Evolutionary conservation across 2,329 filamentous ascomycete genomes (phyloP).

Genomic region (Alternaria postmessia): DNA sequence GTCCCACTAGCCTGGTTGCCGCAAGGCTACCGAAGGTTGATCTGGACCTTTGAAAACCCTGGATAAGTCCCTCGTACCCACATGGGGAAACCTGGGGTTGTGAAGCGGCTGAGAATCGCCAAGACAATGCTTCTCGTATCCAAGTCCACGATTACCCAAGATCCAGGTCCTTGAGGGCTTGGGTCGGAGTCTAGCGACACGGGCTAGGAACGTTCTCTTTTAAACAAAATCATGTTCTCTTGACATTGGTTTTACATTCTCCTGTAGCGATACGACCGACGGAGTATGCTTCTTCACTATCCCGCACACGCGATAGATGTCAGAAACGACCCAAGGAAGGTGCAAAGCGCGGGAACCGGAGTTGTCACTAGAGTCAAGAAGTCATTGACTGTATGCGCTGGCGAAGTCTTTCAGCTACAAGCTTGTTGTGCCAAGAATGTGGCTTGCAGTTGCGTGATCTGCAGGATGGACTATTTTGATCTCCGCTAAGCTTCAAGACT

Average conservation of each 20-base stretch:
- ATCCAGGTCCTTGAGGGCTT: conserved; percentile 3
- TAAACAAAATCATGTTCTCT: neutral
- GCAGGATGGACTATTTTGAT: conserved; percentile 4
- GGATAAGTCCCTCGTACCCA: neutral
- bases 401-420: conserved; percentile 3
- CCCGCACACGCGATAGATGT: neutral
- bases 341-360: neutral
- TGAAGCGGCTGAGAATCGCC: conserved; percentile 20
- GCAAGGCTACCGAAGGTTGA: conserved; percentile 6
- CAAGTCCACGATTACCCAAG: conserved; percentile 4
- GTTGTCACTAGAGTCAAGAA: neutral
- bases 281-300: neutral
- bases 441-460: conserved; percentile 6
- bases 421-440: neutral
- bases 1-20: conserved; percentile 9
- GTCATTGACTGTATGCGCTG: neutral
- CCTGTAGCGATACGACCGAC: neutral
- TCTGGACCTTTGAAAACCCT: conserved; percentile 18
- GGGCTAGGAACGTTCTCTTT: neutral
- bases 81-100: conserved; percentile 4
- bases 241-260: neutral
- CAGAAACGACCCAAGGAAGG: neutral
- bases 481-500: conserved; percentile 1
- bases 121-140: conserved; percentile 7
- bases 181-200: neutral